A percentile compares a stretch with the other conserved stretches of the same genome.
Conservation (phyloP, 176 grass and related monocot species). For the Juncus inflexus region DNA sequence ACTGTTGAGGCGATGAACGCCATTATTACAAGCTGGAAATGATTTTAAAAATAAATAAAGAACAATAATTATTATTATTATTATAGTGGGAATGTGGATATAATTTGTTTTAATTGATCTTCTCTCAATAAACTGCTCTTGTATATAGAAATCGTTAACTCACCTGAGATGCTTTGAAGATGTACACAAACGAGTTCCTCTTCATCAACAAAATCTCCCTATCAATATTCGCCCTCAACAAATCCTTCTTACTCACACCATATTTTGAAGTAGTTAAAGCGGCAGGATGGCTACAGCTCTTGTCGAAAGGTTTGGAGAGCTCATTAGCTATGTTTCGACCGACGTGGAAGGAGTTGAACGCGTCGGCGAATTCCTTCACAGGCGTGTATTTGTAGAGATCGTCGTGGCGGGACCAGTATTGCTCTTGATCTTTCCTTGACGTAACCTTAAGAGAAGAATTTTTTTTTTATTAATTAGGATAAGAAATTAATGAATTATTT, state of each 20-base stretch:
- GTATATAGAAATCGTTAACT: conserved; percentile 5
- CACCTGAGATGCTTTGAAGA: conserved; percentile 75
- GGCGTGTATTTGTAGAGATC: conserved; percentile 59
- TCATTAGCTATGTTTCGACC: conserved; percentile 47
- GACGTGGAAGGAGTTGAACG: conserved; percentile 66
- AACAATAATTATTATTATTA: no score
- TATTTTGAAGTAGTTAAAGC: conserved; percentile 72
- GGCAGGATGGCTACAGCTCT: conserved; percentile 61
- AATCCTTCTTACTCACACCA: conserved; percentile 54
- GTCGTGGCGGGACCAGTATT: conserved; percentile 64
- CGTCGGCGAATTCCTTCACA: conserved; percentile 75
- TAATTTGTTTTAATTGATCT: no score
- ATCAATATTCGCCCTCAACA: conserved; percentile 68
- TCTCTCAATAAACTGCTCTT: no score
- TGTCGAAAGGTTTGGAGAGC: conserved; percentile 69
- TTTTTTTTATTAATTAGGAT: no score
- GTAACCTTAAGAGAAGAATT: conserved; percentile 51
- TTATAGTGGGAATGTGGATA: no score
- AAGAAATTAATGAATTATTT: conserved; percentile 14
- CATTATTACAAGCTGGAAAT: conserved; percentile 77
- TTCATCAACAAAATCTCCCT: conserved; percentile 94
- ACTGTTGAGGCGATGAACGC: conserved; percentile 65
- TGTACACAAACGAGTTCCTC: conserved; percentile 90
- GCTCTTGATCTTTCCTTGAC: conserved; percentile 86
- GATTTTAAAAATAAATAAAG: no score